Base-by-base conservation (phyloP, 805 yeast species). In the Metschnikowia matae region DNA sequence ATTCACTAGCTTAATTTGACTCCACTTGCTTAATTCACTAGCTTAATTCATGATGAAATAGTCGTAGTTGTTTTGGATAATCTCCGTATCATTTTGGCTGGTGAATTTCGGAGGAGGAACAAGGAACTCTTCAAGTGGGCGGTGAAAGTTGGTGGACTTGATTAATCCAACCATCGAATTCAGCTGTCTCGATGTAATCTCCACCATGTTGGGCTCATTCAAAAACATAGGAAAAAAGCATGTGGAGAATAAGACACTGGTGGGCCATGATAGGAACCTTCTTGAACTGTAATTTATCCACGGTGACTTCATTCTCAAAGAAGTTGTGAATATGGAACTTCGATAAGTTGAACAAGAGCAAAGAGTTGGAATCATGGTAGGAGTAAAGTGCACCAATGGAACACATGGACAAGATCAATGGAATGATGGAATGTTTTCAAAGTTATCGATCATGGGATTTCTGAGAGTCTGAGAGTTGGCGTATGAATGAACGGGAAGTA, bases 311-410 rank as follows among this genome's bases (percentile, higher is more conserved):
- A 40, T 67, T 68, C 57, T 84, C 89, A 72, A 87, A 77, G 55
- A 77, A 81, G 53, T 79, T 79, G 61, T 85, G 89, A 49, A 86
- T 80, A 55, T 84, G 80, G 49, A 72, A 79, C 61, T 87, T 79
- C 15, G 88, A 77, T 51, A 87, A 77, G 61, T 84, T 84, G 64
- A 84, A 85, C 51, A 87, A 67, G 8, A 86, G 71, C 58, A 85
- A 75, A 0, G 96, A 87, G 62, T 87, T 87, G 35, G 84, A 70
- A 32, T 89, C 86, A 60, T 87, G 90, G 68, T 86, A 89, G 0
- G 89, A 82, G 61, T 87, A 89, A 20, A 91, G 74, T 0, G 97
- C 96, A 40, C 98, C 98, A 51, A 91, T 81, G 14, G 96, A 85
- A 1, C 94, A 86, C 80, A 90, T 86, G 2, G 95, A 82, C 48